These are phyloP conservation scores for Aegilops sharonensis DNA, from an alignment of 176 grass and related monocot genomes.

Conservation along the genomic window DNA sequence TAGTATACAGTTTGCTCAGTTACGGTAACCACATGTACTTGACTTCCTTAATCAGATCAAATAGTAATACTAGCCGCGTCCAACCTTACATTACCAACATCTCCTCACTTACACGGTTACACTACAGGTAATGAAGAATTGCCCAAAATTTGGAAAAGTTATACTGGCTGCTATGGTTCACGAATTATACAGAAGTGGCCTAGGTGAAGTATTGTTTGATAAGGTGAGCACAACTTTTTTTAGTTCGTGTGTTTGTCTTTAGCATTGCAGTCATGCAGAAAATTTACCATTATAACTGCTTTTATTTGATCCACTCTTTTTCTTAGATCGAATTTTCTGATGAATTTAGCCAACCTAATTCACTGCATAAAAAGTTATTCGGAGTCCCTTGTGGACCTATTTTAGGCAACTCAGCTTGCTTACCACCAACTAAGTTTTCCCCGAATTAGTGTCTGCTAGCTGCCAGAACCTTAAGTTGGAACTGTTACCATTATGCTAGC, in stretches of 20 bases:
- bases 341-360: background rate
- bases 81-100: slow-evolving; percentile 20
- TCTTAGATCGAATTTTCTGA: background rate
- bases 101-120: slow-evolving; percentile 1
- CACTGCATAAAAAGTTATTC: background rate
- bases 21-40: background rate
- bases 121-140: slow-evolving; percentile 84
- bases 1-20: background rate
- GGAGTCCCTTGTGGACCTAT: background rate
- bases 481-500: background rate
- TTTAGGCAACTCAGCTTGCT: slow-evolving; percentile 11
- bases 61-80: slow-evolving; percentile 10
- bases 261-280: background rate
- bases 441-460: background rate
- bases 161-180: slow-evolving; percentile 93
- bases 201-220: slow-evolving; percentile 87
- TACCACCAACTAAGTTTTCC: background rate
- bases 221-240: slow-evolving; percentile 48
- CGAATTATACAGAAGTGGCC: slow-evolving; percentile 82
- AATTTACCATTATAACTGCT: background rate
- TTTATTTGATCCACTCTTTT: background rate
- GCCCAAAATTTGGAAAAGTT: slow-evolving; percentile 81
- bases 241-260: slow-evolving; percentile 23
- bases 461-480: background rate
- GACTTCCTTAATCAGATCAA: background rate